Evolutionary conservation across 441 rosid species (phyloP).

Genomic region (Adansonia rubrostipa): DNA sequence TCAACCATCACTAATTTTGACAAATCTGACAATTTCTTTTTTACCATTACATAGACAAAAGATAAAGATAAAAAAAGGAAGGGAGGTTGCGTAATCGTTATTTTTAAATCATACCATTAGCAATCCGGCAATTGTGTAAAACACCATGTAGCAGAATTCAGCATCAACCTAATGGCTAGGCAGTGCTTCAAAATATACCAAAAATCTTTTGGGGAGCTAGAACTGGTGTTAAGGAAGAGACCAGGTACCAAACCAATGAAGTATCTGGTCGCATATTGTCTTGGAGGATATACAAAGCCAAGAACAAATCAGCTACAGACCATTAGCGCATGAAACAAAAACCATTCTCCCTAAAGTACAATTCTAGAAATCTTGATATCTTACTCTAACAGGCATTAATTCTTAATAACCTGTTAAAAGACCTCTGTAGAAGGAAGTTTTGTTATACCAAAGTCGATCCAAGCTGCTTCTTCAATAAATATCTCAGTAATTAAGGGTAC

Average conservation of each 20-base stretch:
- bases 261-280: neutral
- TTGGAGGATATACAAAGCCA: neutral
- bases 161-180: neutral
- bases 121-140: neutral
- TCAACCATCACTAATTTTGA: neutral
- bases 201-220: neutral
- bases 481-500: neutral
- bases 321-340: neutral
- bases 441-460: neutral
- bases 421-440: neutral
- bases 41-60: neutral
- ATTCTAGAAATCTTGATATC: neutral
- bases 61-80: neutral
- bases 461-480: slow-evolving; percentile 1
- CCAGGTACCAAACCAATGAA: neutral
- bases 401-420: neutral
- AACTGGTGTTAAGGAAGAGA: neutral
- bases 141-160: neutral
- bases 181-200: slow-evolving; percentile 11
- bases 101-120: too few relatives aligned
- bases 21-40: neutral
- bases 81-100: too few relatives aligned
- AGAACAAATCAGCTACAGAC: neutral
- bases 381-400: slow-evolving; percentile 10
- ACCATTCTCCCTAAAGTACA: neutral